Evolutionary conservation across 495 filamentous ascomycete species (phyloP), one percentile per base, ranked within the genome.

Genomic region (Podospora comata): DNA sequence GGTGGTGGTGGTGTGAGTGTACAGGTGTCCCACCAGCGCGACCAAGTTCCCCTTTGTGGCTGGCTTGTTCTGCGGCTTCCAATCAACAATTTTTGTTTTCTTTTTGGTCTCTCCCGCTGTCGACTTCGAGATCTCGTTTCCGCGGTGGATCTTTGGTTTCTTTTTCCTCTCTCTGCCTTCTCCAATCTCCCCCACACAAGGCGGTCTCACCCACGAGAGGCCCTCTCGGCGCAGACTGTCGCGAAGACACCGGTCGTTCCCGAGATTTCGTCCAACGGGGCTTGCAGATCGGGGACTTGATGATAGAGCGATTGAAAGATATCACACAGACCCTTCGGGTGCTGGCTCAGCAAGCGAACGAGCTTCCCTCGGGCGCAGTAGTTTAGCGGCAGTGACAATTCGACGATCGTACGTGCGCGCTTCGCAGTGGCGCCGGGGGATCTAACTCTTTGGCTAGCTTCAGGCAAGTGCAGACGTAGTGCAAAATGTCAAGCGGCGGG

Each of bases 251-350:
- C 63, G 60, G 64, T 65, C 67, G 68, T 66, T 61, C 62, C 57
- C 60, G 67, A 65, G 65, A 67, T 23, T 48, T 68, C 54, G 68
- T 57, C 67, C 64, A 73, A 66, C 64, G 20, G 62, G 68, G 44
- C 68, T 66, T 71, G 74, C 72, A 74, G 74, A 72, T 73, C 72
- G 72, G 72, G 39, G 61, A 48, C n/a, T 68, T 65, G 70, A 62
- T 67, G 70, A 64, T 32, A 68, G 62, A 67, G 67, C 66, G 74
- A 74, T 73, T 73, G 70, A 64, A 70, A 72, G 68, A 68, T 72
- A 65, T 64, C 57, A 65, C 70, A 73, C 71, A 68, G 60, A 65
- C 68, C 68, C 68, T 69, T 73, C 69, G 67, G 64, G n/a, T 58
- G 23, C 55, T 58, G 55, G 63, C 68, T 61, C 20, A 72, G 67